Conservation (phyloP, 441 rosid species). For the Populus tomentosa region DNA sequence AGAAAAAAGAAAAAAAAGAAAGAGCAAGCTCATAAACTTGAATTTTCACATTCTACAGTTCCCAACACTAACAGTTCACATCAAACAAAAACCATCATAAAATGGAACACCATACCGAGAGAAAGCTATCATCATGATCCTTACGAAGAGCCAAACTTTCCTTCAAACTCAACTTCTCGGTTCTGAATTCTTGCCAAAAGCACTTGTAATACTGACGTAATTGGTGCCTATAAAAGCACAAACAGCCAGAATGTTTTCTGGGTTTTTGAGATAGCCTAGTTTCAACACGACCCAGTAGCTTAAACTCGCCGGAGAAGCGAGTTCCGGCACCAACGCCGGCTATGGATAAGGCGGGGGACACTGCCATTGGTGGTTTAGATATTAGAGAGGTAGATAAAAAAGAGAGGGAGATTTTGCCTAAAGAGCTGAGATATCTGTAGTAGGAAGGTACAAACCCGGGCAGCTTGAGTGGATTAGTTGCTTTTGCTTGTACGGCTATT, state of each 20-base stretch:
- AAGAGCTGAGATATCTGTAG: background rate
- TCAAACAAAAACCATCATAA: background rate
- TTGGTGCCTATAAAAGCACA: constrained; percentile 17
- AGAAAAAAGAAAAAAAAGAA: background rate
- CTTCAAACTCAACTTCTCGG: constrained; percentile 23
- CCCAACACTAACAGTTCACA: background rate
- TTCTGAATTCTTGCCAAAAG: constrained; percentile 26
- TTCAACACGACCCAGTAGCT: constrained; percentile 23
- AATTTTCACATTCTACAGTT: background rate
- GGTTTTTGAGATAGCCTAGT: constrained; percentile 19
- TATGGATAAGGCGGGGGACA: constrained; percentile 33
- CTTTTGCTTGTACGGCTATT: background rate
- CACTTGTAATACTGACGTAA: constrained; percentile 16
- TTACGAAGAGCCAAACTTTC: constrained; percentile 39
- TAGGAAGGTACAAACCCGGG: background rate
- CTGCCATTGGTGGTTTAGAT: constrained; percentile 28
- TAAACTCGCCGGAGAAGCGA: constrained; percentile 24
- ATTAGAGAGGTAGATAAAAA: background rate
- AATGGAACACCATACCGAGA: constrained; percentile 37
- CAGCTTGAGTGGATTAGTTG: background rate
- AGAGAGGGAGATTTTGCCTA: constrained; percentile 1
- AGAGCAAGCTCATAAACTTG: background rate
- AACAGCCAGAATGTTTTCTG: constrained; percentile 24
- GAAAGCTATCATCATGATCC: constrained; percentile 53
- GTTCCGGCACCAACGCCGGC: constrained; percentile 31